Conservation (phyloP, 441 rosid genomes). For the Arabidopsis lyrata region DNA sequence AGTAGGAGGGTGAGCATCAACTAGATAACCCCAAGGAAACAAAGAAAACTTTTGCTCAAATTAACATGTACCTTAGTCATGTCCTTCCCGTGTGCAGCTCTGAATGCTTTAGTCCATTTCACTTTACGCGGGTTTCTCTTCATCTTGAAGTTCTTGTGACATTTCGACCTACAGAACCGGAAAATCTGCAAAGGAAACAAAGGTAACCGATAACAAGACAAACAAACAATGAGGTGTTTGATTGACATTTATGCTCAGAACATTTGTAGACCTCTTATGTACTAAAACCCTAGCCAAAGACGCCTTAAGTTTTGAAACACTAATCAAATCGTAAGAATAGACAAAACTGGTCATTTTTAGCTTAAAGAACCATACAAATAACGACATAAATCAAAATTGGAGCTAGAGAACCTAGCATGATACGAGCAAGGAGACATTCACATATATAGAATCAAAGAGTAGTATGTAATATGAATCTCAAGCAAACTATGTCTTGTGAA, state of each 20-base stretch:
- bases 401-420: constrained; percentile 16
- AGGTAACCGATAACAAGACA: background rate
- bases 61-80: constrained; percentile 74
- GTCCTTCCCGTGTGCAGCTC: constrained; percentile 88
- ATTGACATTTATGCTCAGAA: background rate
- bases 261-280: background rate
- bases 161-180: constrained; percentile 90
- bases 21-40: background rate
- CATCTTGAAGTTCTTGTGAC: constrained; percentile 98
- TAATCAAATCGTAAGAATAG: background rate
- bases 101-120: constrained; percentile 93
- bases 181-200: constrained; percentile 61
- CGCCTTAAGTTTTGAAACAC: background rate
- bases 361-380: background rate
- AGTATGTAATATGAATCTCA: too few relatives aligned
- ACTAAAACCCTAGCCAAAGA: background rate
- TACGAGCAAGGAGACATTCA: background rate
- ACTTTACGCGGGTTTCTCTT: constrained; percentile 97
- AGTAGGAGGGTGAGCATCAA: background rate
- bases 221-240: background rate
- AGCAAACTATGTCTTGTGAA: too few relatives aligned
- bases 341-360: background rate
- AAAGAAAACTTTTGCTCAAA: background rate
- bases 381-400: background rate
- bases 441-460: background rate